Percentiles rank a stretch among this genome's conserved stretches.
Evolutionary conservation across 441 rosid genomes (phyloP).

Genomic region (Manihot esculenta): DNA sequence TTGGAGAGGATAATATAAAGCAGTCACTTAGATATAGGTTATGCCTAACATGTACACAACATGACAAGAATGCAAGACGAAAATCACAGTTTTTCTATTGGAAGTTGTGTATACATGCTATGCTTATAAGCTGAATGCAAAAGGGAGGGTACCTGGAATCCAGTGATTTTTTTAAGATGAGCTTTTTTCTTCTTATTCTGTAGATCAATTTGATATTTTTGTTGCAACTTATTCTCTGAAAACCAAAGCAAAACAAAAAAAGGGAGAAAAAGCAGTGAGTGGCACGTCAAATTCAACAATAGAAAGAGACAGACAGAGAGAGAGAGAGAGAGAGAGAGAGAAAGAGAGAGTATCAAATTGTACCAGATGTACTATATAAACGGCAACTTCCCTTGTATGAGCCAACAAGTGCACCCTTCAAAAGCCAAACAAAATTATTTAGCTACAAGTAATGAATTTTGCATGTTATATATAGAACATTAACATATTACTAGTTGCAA

Average conservation of each 20-base stretch:
- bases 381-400: constrained; percentile 93
- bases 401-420: constrained; percentile 95
- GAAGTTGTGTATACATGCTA: not conserved
- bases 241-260: constrained; percentile 9
- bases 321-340: no score
- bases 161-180: constrained; percentile 90
- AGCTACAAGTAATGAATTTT: constrained; percentile 16
- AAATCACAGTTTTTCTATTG: not conserved
- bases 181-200: constrained; percentile 93
- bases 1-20: constrained; percentile 21
- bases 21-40: constrained; percentile 3
- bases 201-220: constrained; percentile 69
- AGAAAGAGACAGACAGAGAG: constrained; percentile 5
- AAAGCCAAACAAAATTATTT: constrained; percentile 30
- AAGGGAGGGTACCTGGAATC: constrained; percentile 75
- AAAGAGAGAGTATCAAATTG: constrained; percentile 13
- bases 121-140: not conserved
- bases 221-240: constrained; percentile 90
- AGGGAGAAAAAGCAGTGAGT: constrained; percentile 13
- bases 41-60: not conserved
- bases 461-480: constrained; percentile 11
- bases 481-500: not conserved
- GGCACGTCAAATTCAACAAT: not conserved
- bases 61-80: not conserved
- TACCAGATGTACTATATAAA: constrained; percentile 73